A percentile compares a stretch with the other conserved stretches of the same genome.
Conservation (phyloP, 129 eudicot species). For the Pulicaria dysenterica region DNA sequence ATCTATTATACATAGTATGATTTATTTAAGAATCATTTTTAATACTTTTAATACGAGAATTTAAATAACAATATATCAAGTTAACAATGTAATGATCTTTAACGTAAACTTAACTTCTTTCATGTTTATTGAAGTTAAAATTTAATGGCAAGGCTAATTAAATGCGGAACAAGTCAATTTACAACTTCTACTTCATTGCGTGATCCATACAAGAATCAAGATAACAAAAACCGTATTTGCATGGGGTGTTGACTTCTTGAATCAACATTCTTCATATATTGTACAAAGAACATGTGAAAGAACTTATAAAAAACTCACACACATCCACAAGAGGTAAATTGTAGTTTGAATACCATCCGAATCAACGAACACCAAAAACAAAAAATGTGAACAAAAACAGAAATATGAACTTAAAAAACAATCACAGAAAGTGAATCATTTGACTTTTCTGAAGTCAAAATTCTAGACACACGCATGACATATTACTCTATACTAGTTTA, state of each 20-base stretch:
- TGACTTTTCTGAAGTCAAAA: slow-evolving; percentile 29
- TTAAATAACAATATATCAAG: too few relatives aligned
- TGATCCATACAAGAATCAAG: neutral
- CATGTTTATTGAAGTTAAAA: too few relatives aligned
- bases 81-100: too few relatives aligned
- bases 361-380: neutral
- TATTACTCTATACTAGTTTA: too few relatives aligned
- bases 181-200: neutral
- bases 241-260: neutral
- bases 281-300: too few relatives aligned
- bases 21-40: too few relatives aligned
- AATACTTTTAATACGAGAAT: too few relatives aligned
- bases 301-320: neutral
- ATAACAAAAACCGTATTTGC: neutral
- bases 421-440: slow-evolving; percentile 9
- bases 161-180: neutral
- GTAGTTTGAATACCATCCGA: neutral
- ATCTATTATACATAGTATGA: too few relatives aligned
- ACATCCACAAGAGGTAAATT: slow-evolving; percentile 1
- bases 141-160: too few relatives aligned
- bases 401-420: neutral
- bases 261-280: neutral
- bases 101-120: too few relatives aligned
- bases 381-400: slow-evolving; percentile 4
- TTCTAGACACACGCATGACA: neutral